A percentile compares a stretch with the other conserved stretches of the same genome.
Evolutionary conservation across 345 rosid genomes (phyloP).

Genomic region (Linum usitatissimum): DNA sequence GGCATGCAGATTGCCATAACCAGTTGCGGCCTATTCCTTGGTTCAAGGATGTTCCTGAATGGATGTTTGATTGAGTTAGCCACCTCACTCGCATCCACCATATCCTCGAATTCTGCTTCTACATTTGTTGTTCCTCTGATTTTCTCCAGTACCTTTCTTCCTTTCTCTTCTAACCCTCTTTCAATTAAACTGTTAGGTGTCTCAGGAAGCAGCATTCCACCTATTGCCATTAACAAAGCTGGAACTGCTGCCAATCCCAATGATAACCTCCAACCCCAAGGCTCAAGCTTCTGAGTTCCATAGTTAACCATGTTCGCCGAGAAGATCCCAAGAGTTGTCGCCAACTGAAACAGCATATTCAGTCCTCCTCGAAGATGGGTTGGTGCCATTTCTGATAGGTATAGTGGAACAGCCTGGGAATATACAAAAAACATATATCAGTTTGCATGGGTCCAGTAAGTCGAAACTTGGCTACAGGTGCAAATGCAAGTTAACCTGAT

Average conservation of each 20-base stretch:
- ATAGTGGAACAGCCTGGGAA: slow-evolving; percentile 67
- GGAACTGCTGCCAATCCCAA: slow-evolving; percentile 82
- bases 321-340: slow-evolving; percentile 79
- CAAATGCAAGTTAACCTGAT: slow-evolving; percentile 42
- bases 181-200: slow-evolving; percentile 89
- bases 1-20: slow-evolving; percentile 83
- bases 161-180: slow-evolving; percentile 45
- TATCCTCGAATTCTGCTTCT: slow-evolving; percentile 71
- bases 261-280: slow-evolving; percentile 98
- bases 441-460: neutral
- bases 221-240: slow-evolving; percentile 67
- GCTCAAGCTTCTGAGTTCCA: slow-evolving; percentile 65
- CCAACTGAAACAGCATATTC: slow-evolving; percentile 91
- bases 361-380: slow-evolving; percentile 85
- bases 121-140: slow-evolving; percentile 69
- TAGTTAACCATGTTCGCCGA: slow-evolving; percentile 86
- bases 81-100: slow-evolving; percentile 74
- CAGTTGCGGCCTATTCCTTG: slow-evolving; percentile 64
- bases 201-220: slow-evolving; percentile 67
- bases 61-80: slow-evolving; percentile 83
- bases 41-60: slow-evolving; percentile 65
- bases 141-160: slow-evolving; percentile 51
- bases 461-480: neutral
- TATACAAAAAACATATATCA: neutral
- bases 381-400: slow-evolving; percentile 91